Evolutionary conservation across 163 green algal genomes (phyloP).

Genomic region (Scenedesmus sp.): DNA sequence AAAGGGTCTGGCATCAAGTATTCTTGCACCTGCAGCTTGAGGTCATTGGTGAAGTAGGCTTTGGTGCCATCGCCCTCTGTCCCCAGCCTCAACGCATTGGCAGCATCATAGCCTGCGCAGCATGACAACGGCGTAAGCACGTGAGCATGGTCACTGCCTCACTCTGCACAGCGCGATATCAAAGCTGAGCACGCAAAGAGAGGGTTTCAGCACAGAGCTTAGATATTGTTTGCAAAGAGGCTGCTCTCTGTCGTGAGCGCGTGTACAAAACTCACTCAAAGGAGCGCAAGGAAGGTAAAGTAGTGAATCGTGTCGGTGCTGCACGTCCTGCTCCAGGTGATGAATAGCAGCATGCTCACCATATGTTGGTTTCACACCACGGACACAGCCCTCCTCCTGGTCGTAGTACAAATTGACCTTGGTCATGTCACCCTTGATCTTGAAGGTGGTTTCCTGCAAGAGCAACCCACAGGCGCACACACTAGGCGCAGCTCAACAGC

Average conservation of each 20-base stretch:
- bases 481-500: background rate
- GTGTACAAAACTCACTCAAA: background rate
- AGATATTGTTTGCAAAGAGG: too few relatives aligned
- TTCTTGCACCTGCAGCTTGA: slow-evolving; percentile 6
- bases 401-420: slow-evolving; percentile 30
- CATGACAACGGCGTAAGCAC: background rate
- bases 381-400: background rate
- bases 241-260: too few relatives aligned
- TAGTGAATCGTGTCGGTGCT: background rate
- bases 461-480: background rate
- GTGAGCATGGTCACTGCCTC: background rate
- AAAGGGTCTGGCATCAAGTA: background rate
- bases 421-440: slow-evolving; percentile 28
- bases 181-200: too few relatives aligned
- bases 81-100: background rate
- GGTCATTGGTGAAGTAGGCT: background rate
- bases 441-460: slow-evolving; percentile 27
- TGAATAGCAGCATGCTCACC: background rate
- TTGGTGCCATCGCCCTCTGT: background rate
- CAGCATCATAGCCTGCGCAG: background rate
- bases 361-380: slow-evolving; percentile 11
- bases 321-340: background rate
- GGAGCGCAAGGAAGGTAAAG: background rate
- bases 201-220: too few relatives aligned
- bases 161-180: background rate